Evolutionary conservation across 106 monocot genomes (phyloP).

Genomic region (Acorus gramineus): DNA sequence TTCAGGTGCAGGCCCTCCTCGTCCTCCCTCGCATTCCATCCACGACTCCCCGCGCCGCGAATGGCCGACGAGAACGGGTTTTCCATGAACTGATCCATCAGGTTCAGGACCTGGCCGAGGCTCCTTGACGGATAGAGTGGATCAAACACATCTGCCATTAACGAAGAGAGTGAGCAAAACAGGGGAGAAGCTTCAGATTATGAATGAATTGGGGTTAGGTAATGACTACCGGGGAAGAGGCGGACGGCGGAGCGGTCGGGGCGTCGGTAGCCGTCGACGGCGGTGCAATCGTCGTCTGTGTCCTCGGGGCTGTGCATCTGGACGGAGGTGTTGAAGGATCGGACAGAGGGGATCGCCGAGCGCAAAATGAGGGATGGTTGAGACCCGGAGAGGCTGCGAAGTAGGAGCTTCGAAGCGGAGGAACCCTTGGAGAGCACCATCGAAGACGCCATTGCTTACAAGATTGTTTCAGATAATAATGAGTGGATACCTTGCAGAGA

Average conservation of each 20-base stretch:
- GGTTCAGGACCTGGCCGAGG: constrained; percentile 69
- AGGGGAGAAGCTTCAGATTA: neutral
- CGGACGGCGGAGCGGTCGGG: neutral
- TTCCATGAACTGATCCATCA: constrained; percentile 69
- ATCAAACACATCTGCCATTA: constrained; percentile 46
- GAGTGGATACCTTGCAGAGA: too few species aligned
- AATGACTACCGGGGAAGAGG: constrained; percentile 33
- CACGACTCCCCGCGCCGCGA: constrained; percentile 22
- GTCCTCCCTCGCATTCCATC: constrained; percentile 70
- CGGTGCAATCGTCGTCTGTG: constrained; percentile 8
- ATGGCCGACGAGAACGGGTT: constrained; percentile 16
- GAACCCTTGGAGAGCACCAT: constrained; percentile 15
- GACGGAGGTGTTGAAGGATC: constrained; percentile 24
- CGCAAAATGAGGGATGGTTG: neutral
- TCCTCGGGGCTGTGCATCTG: constrained; percentile 11
- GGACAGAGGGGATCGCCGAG: neutral
- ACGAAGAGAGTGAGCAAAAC: neutral
- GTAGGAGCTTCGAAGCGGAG: constrained; percentile 5
- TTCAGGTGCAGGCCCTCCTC: constrained; percentile 38
- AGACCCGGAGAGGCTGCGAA: neutral
- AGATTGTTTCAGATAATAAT: too few species aligned
- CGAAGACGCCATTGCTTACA: too few species aligned
- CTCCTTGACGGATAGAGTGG: constrained; percentile 51
- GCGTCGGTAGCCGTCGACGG: constrained; percentile 9
- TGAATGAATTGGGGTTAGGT: neutral